Evolutionary conservation across 2,329 filamentous ascomycete genomes (phyloP).

Genomic region (Trichothecium roseum): DNA sequence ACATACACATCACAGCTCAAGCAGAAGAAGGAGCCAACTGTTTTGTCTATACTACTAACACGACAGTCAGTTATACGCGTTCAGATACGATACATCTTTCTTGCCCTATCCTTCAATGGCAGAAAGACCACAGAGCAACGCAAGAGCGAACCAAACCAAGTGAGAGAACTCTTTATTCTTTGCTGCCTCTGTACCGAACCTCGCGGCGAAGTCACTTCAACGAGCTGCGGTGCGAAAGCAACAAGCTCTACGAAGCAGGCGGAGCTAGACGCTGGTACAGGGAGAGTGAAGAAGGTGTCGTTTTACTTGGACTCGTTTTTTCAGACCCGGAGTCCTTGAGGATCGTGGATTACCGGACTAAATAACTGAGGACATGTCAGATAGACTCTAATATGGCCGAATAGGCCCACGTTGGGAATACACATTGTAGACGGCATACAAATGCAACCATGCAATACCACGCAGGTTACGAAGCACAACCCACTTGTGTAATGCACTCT

Average conservation of each 20-base stretch:
- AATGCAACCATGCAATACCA: no score
- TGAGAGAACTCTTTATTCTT: not conserved
- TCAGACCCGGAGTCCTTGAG: slow-evolving; percentile 51
- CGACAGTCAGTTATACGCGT: no score
- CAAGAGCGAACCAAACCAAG: slow-evolving; percentile 35
- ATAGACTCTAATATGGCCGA: no score
- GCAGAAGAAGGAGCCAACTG: slow-evolving; percentile 2
- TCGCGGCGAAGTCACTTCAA: not conserved
- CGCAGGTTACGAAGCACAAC: no score
- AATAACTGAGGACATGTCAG: slow-evolving; percentile 51
- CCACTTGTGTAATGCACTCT: no score
- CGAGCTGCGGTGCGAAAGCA: slow-evolving; percentile 19
- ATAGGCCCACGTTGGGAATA: no score
- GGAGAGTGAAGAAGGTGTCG: slow-evolving; percentile 6
- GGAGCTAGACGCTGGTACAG: not conserved
- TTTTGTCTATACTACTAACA: no score
- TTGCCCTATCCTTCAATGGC: slow-evolving; percentile 37
- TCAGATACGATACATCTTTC: slow-evolving; percentile 56
- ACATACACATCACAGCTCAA: slow-evolving; percentile 1
- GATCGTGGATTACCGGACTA: slow-evolving; percentile 50
- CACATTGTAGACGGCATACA: no score
- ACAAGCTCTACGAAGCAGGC: slow-evolving; percentile 10
- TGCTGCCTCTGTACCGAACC: not conserved
- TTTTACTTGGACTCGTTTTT: slow-evolving; percentile 37
- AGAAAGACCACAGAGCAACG: slow-evolving; percentile 50